Evolutionary conservation across 2,329 filamentous ascomycete species (phyloP).

Genomic region (Niveomyces coronatus): DNA sequence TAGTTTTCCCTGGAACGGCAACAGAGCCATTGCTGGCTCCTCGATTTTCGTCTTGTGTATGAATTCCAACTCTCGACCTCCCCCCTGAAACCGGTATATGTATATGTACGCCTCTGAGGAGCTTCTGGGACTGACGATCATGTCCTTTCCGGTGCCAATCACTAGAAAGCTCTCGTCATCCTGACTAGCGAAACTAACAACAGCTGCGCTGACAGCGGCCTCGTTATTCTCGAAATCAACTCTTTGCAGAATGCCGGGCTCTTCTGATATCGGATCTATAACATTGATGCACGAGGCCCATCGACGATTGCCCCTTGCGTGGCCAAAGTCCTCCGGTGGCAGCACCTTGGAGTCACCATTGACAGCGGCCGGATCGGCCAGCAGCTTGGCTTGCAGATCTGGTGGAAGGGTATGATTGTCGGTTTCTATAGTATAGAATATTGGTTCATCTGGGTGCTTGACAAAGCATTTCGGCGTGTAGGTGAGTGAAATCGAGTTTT

Average conservation of each 20-base stretch:
- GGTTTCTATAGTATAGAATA: constrained; percentile 90
- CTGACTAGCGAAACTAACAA: constrained; percentile 79
- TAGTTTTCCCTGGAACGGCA: constrained; percentile 86
- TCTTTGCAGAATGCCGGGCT: constrained; percentile 59
- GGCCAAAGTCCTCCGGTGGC: constrained; percentile 76
- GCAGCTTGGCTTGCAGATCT: constrained; percentile 62
- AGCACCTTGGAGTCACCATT: constrained; percentile 64
- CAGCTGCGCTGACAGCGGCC: constrained; percentile 75
- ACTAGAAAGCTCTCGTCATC: constrained; percentile 86
- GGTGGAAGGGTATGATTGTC: constrained; percentile 86
- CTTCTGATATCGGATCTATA: constrained; percentile 70
- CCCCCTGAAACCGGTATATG: constrained; percentile 80
- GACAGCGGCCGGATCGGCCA: constrained; percentile 58
- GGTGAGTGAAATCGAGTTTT: constrained; percentile 74
- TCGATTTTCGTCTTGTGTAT: constrained; percentile 94
- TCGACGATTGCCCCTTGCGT: constrained; percentile 70
- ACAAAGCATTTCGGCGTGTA: constrained; percentile 86
- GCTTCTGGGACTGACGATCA: constrained; percentile 66
- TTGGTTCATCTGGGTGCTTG: constrained; percentile 74
- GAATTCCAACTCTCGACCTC: constrained; percentile 82
- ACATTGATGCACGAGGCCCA: constrained; percentile 96
- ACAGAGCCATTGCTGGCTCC: constrained; percentile 77
- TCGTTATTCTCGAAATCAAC: constrained; percentile 84
- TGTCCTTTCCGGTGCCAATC: constrained; percentile 87
- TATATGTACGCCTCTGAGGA: constrained; percentile 78